Base-by-base conservation (phyloP, 495 filamentous ascomycete species). In the Annulohypoxylon moriforme region DNA sequence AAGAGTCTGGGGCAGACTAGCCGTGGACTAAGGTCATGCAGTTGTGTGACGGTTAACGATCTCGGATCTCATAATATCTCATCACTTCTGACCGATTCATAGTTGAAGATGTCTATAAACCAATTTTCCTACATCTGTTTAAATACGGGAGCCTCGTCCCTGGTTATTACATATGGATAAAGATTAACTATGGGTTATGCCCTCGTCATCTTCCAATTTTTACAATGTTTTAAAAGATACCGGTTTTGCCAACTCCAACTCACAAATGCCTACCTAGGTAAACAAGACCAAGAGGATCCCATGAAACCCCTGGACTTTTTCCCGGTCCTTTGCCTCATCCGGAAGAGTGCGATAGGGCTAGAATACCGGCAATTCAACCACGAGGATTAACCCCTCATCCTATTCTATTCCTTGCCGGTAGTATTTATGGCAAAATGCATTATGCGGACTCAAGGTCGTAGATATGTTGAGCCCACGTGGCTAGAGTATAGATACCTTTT, bases 341-440 rank as follows among this genome's bases (percentile, higher is more conserved):
- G 67, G 67, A 62, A 63, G 58, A 68, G 65, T 55, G 64, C 36
- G 40, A 27, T 62, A 59, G 13, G 22, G 42, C 60, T 65, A 57
- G 20, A 65, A 50, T 22, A 52, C 42, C 70, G 71, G 71, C 71
- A 73, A 69, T 73, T 69, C 71, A 66, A 46, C 59, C 52, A 55
- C 20, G 3, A 46, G 9, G 3, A 65, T 66, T 59, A 63, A 73
- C 71, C 71, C 71, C 71, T 73, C 71, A 69, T 66, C 49, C 50
- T 31, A 8, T 55, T 56, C 44, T 50, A 62, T 13, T 20, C 56
- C 53, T 27, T 64, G 14, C 70, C 65, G 64, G 55, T 68, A 61
- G 29, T 69, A 66, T 66, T 60, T 46, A 73, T 73, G 60, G 70
- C 65, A 68, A 69, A 73, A 66, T 49, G 65, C 13, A 33, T 16